Percentiles rank a stretch among this genome's conserved stretches.
Conservation (phyloP, 2,329 filamentous ascomycete species). For the Diplocarpon mali region DNA sequence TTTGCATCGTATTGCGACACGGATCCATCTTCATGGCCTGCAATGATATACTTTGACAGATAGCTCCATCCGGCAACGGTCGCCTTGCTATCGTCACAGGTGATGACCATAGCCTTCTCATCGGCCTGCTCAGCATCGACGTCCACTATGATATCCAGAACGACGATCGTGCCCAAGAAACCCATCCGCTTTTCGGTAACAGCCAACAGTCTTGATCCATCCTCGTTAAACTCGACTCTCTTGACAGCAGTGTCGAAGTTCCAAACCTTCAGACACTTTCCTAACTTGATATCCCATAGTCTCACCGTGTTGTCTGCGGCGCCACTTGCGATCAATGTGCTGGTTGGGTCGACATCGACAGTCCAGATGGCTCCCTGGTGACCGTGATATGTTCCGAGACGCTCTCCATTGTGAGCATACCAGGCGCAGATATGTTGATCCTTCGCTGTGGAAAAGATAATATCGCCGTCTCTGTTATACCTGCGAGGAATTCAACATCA, state of each 20-base stretch:
- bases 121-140: slow-evolving; percentile 72
- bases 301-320: slow-evolving; percentile 97
- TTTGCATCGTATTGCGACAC: slow-evolving; percentile 88
- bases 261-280: slow-evolving; percentile 92
- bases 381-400: slow-evolving; percentile 90
- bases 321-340: slow-evolving; percentile 83
- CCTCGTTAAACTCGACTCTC: slow-evolving; percentile 93
- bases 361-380: slow-evolving; percentile 99
- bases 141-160: slow-evolving; percentile 80
- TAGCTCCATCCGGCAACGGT: slow-evolving; percentile 97
- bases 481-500: slow-evolving; percentile 32
- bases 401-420: slow-evolving; percentile 96
- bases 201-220: slow-evolving; percentile 79
- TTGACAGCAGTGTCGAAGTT: slow-evolving; percentile 96
- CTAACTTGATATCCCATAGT: slow-evolving; percentile 91
- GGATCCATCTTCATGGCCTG: slow-evolving; percentile 91
- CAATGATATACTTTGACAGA: slow-evolving; percentile 89
- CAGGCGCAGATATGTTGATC: slow-evolving; percentile 95
- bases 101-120: slow-evolving; percentile 76
- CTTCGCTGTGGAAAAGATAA: slow-evolving; percentile 92
- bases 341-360: slow-evolving; percentile 89
- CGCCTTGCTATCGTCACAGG: slow-evolving; percentile 91
- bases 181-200: slow-evolving; percentile 99
- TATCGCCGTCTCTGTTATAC: slow-evolving; percentile 90
- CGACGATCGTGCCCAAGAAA: slow-evolving; percentile 85